A percentile compares a stretch with the other conserved stretches of the same genome.
Evolutionary conservation across 768 basidiomycete genomes (phyloP).

Genomic region (Naganishia friedmannii): DNA sequence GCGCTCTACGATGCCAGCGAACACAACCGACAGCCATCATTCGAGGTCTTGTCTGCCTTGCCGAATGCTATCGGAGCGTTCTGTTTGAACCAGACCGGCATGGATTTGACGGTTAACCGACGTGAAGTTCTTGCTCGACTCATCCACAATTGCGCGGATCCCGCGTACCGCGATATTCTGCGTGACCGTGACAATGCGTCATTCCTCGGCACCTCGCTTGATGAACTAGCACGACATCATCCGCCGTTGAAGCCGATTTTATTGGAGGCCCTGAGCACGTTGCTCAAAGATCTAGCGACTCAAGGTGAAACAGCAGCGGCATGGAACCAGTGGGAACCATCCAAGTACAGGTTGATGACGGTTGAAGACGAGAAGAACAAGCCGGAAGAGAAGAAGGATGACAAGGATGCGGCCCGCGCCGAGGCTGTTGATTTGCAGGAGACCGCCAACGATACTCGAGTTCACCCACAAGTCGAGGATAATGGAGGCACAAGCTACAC

Average conservation of each 20-base stretch:
- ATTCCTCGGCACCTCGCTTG: conserved; percentile 80
- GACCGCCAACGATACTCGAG: conserved; percentile 44
- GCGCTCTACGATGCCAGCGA: conserved; percentile 84
- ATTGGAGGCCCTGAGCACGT: conserved; percentile 70
- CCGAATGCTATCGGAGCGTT: conserved; percentile 94
- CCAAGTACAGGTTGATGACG: conserved; percentile 19
- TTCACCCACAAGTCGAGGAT: conserved; percentile 10
- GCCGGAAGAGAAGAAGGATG: conserved; percentile 13
- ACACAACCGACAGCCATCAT: conserved; percentile 74
- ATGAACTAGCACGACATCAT: conserved; percentile 95
- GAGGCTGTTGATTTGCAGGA: conserved; percentile 55
- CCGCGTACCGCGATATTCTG: conserved; percentile 68
- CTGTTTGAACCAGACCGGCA: conserved; percentile 86
- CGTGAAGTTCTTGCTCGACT: conserved; percentile 80
- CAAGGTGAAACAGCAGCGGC: conserved; percentile 58
- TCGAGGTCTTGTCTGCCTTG: conserved; percentile 89
- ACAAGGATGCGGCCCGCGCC: background rate
- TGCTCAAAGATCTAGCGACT: conserved; percentile 70
- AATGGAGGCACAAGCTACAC: conserved; percentile 18
- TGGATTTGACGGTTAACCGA: conserved; percentile 71
- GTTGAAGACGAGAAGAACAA: conserved; percentile 11
- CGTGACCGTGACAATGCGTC: conserved; percentile 91
- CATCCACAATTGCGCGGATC: conserved; percentile 76
- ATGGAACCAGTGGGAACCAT: conserved; percentile 9
- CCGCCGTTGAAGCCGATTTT: conserved; percentile 76